Evolutionary conservation across 2,329 filamentous ascomycete species (phyloP).

Genomic region (Dothidotthia symphoricarpi): DNA sequence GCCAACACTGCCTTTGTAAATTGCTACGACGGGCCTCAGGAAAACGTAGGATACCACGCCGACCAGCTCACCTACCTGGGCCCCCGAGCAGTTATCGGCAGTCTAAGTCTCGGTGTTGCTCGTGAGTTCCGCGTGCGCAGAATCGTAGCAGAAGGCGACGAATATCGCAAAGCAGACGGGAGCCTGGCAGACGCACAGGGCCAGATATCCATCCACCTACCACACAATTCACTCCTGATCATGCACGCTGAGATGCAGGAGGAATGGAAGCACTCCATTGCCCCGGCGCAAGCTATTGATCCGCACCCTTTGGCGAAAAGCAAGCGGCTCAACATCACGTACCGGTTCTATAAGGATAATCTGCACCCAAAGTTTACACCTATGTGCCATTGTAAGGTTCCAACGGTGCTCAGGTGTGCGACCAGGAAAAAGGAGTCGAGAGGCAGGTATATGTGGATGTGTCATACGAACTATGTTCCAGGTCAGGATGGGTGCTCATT

Average conservation of each 20-base stretch:
- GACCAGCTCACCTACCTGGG: slow-evolving; percentile 94
- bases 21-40: slow-evolving; percentile 77
- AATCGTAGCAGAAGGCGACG: slow-evolving; percentile 62
- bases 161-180: slow-evolving; percentile 39
- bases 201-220: slow-evolving; percentile 88
- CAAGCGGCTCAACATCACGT: slow-evolving; percentile 88
- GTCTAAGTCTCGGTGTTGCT: slow-evolving; percentile 85
- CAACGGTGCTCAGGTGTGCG: slow-evolving; percentile 70
- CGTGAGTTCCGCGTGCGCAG: slow-evolving; percentile 86
- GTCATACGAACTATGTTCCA: slow-evolving; percentile 70
- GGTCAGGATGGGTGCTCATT: slow-evolving; percentile 53
- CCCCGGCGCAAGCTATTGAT: slow-evolving; percentile 71
- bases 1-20: slow-evolving; percentile 95
- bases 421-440: slow-evolving; percentile 73
- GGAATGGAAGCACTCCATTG: slow-evolving; percentile 88
- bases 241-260: slow-evolving; percentile 99
- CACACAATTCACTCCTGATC: slow-evolving; percentile 87
- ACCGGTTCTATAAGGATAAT: slow-evolving; percentile 76
- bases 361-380: slow-evolving; percentile 79
- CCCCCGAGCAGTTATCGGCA: slow-evolving; percentile 83
- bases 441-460: slow-evolving; percentile 93
- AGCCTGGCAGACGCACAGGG: slow-evolving; percentile 64
- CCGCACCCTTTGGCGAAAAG: slow-evolving; percentile 81
- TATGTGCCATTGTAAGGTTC: slow-evolving; percentile 70
- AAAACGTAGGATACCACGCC: slow-evolving; percentile 88